Base-by-base conservation (phyloP, 805 yeast genomes). In the Suhomyces emberorum region DNA sequence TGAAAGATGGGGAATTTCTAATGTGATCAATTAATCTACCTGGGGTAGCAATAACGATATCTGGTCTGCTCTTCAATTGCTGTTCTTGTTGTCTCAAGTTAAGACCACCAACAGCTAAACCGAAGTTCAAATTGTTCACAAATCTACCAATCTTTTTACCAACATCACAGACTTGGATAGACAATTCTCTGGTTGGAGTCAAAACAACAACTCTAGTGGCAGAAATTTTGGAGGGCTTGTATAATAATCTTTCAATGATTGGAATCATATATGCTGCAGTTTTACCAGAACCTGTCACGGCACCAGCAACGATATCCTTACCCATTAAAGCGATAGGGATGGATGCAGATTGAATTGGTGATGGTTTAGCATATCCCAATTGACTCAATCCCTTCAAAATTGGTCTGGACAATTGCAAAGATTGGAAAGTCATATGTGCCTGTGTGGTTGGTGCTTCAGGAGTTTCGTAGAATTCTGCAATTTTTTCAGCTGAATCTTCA, bases 271-370 rank as follows among this genome's bases (percentile, higher is more conserved):
- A 93, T 1, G 99, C 99, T 2, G 97, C 98, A 16, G 99, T 93
- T 61, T 93, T 93, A 76, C 99, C 99, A 15, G 98, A 91, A 69
- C 99, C 99, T 4, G 99, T 93, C 16, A 87, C 96, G 23, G 99
- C 99, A 70, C 98, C 98, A 12, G 98, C 99, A 52, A 93, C 96
- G 34, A 93, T 79, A 63, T 93, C 99, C 56, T 87, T 91, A 52
- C 99, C 99, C 44, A 86, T 59, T 27, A 93, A 70, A 1, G 96
- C 96, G 39, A 91, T 80, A 10, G 99, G 98, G 43, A 93, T 89
- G 7, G 95, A 79, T 1, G 96, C 85, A 42, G 89, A 72, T 68
- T 93, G 98, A 65, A 93, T 87, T 10, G 96, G 95, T 0, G 97
- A 84, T 6, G 98, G 98, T 33, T 74, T 76, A n/a, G 79, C 56